Conservation (phyloP, 768 basidiomycete genomes). For the Rickenella mellea region DNA sequence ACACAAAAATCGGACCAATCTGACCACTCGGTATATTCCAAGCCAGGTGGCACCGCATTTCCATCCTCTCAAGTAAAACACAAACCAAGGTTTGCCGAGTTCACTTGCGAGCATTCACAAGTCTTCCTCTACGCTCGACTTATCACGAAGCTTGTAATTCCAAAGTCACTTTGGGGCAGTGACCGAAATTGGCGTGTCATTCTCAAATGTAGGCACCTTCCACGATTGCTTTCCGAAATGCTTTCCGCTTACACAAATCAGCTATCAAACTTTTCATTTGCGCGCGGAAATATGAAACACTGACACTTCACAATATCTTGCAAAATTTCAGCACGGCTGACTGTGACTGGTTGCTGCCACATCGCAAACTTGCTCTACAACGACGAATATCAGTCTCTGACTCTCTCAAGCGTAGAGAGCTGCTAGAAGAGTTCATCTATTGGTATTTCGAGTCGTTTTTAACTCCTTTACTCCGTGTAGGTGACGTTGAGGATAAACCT, state of each 20-base stretch:
- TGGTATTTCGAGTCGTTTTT: conserved; percentile 93
- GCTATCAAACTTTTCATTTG: conserved; percentile 69
- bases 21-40: too few species aligned
- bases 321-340: conserved; percentile 68
- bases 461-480: conserved; percentile 63
- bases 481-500: conserved; percentile 28
- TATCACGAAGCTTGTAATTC: conserved; percentile 62
- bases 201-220: conserved; percentile 36
- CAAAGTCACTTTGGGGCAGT: conserved; percentile 73
- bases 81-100: conserved; percentile 78
- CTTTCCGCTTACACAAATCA: conserved; percentile 17
- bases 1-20: too few species aligned
- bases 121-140: conserved; percentile 59
- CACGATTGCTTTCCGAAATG: neutral
- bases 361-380: conserved; percentile 22
- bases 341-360: conserved; percentile 70
- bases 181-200: conserved; percentile 51
- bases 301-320: conserved; percentile 65
- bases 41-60: too few species aligned
- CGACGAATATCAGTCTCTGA: conserved; percentile 46
- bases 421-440: conserved; percentile 82
- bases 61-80: conserved; percentile 28
- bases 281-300: conserved; percentile 71
- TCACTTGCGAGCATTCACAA: conserved; percentile 55
- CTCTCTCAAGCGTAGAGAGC: conserved; percentile 62